Conservation (phyloP, 805 yeast genomes). For the Nakazawaea ernobii region DNA sequence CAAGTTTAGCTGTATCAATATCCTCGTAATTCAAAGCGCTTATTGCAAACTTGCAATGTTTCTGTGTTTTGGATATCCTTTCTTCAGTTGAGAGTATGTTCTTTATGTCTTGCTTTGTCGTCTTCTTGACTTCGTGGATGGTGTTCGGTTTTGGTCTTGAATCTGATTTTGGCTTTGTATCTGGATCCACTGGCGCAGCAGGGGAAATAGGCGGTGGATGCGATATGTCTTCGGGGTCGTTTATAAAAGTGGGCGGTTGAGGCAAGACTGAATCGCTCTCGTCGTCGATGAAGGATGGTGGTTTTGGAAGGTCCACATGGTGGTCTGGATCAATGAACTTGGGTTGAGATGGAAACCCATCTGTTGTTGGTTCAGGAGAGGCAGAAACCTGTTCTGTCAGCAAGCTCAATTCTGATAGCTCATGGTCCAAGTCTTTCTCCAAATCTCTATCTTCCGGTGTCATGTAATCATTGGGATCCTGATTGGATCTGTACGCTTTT, state of each 20-base stretch:
- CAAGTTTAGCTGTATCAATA: constrained; percentile 57
- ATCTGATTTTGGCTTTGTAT: neutral
- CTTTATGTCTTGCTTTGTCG: constrained; percentile 34
- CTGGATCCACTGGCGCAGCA: neutral
- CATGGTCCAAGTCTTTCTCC: constrained; percentile 4
- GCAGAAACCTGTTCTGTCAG: neutral
- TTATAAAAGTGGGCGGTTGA: constrained; percentile 1
- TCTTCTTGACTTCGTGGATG: constrained; percentile 6
- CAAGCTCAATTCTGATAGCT: neutral
- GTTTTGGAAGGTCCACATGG: neutral
- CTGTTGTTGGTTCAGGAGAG: neutral
- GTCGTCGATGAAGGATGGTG: neutral
- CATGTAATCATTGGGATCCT: constrained; percentile 53
- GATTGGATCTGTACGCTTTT: constrained; percentile 39
- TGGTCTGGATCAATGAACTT: neutral
- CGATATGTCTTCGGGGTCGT: neutral
- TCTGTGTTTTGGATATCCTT: constrained; percentile 54
- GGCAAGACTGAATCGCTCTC: neutral
- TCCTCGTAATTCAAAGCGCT: constrained; percentile 80
- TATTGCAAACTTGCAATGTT: constrained; percentile 67
- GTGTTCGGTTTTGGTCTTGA: neutral
- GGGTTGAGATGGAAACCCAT: neutral
- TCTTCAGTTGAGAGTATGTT: constrained; percentile 50
- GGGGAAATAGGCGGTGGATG: neutral
- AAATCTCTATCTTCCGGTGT: constrained; percentile 27